Base-by-base conservation (phyloP, 352 stramenopile genomes). In the Phytophthora crassamura region DNA sequence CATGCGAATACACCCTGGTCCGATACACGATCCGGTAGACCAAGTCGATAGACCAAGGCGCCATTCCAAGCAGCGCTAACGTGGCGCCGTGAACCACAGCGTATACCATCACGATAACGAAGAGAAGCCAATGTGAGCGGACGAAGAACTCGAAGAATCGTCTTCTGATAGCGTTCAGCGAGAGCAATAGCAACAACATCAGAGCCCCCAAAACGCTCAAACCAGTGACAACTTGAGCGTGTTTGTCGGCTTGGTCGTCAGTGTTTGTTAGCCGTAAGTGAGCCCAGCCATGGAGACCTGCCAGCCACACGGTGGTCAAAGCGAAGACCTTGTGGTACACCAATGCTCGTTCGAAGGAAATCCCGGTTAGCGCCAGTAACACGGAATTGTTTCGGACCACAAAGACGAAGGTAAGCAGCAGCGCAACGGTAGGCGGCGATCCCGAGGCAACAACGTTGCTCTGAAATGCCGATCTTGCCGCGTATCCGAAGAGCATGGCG, bases 71-170 rank as follows among this genome's bases (percentile, higher is more conserved):
- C 9, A 77, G 30, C 0, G 50, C 68, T 4, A 72, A 25, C 9
- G 36, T 36, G 4, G 70, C 70, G n/a, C 68, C 59, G 28, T 85
- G 76, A 28, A 80, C 66, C 0, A 77, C 42, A 0, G 58, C 42
- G 10, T 75, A 67, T 0, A 74, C 67, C 1, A 82, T 46, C 35
- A 82, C 61, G 5, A 64, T 33, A 35, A 74, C 42, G 51, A 85
- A 79, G 20, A 85, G 52, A 0, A 85, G 3, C 67, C 67, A 79
- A 63, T 85, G 76, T 14, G 45, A 18, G 3, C 71, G 56, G 2
- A 81, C 11, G 50, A 85, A 85, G 18, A 82, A 41, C 43, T 84
- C 57, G 52, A 77, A 85, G 39, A 69, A 82, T 7, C 59, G 66
- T 1, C 76, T 69, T 0, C 69, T 70, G 34, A 84, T 69, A 2